Evolutionary conservation across 805 yeast species (phyloP).

Genomic region (Saccharomycopsis sp.): DNA sequence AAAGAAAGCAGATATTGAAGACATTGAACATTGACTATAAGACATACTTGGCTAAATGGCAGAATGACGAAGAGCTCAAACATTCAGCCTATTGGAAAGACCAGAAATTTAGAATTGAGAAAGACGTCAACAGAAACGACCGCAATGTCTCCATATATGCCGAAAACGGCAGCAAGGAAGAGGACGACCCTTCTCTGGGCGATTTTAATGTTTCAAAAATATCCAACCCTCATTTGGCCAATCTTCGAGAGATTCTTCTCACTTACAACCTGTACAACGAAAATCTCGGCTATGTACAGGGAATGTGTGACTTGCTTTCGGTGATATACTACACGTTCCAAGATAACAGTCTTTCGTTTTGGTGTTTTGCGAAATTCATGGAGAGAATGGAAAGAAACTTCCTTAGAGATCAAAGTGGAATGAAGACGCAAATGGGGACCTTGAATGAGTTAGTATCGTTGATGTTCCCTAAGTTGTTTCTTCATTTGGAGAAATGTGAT

Average conservation of each 20-base stretch:
- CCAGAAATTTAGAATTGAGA: constrained; percentile 83
- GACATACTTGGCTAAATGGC: constrained; percentile 54
- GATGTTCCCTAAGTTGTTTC: constrained; percentile 78
- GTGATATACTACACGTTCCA: constrained; percentile 63
- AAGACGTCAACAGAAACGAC: constrained; percentile 90
- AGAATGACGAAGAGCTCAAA: constrained; percentile 55
- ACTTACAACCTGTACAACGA: constrained; percentile 81
- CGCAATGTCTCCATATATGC: constrained; percentile 63
- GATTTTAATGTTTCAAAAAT: constrained; percentile 35
- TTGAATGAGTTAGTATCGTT: constrained; percentile 82
- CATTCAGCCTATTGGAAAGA: constrained; percentile 75
- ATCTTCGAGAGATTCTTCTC: constrained; percentile 67
- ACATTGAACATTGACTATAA: constrained; percentile 56
- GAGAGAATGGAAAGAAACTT: constrained; percentile 93
- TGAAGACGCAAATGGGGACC: constrained; percentile 80
- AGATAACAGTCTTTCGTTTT: constrained; percentile 77
- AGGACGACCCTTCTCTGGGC: constrained; percentile 48
- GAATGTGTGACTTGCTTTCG: constrained; percentile 90
- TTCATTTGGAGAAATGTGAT: constrained; percentile 81
- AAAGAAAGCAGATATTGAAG: constrained; percentile 51
- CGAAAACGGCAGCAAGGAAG: constrained; percentile 35
- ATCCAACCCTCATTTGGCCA: constrained; percentile 65
- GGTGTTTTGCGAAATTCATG: constrained; percentile 87
- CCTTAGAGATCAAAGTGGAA: constrained; percentile 85
- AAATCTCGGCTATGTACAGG: constrained; percentile 92